Evolutionary conservation across 2,329 filamentous ascomycete species (phyloP).

Genomic region (Fusarium paranaense): DNA sequence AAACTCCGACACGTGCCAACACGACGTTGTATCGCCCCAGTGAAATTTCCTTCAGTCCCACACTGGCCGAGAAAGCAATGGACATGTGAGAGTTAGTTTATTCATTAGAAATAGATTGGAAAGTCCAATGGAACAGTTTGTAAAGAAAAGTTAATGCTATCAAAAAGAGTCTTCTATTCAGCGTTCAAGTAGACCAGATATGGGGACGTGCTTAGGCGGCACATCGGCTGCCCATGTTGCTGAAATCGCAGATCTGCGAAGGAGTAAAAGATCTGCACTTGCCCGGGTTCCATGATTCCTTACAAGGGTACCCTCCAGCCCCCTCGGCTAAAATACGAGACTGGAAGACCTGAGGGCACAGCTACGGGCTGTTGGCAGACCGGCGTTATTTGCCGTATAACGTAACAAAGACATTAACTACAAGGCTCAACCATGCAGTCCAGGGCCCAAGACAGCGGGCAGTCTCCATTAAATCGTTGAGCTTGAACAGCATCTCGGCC

Average conservation of each 20-base stretch:
- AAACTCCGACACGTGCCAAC: not conserved
- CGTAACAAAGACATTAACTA: too few relatives aligned
- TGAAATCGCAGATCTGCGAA: not conserved
- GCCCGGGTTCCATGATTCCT: not conserved
- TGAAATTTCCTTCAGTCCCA: not conserved
- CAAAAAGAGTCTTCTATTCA: not conserved
- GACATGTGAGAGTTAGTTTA: not conserved
- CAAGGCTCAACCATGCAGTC: not conserved
- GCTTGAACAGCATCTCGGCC: not conserved
- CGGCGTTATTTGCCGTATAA: not conserved
- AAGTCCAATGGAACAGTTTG: not conserved
- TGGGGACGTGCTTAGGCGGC: not conserved
- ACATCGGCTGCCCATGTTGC: not conserved
- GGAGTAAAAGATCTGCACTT: not conserved
- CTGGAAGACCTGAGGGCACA: not conserved
- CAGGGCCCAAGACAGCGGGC: not conserved
- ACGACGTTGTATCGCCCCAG: not conserved
- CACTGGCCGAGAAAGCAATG: not conserved
- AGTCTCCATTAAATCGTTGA: not conserved
- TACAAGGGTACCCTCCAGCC: not conserved
- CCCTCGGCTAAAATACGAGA: not conserved
- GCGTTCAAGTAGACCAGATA: not conserved
- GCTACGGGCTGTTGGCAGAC: not conserved
- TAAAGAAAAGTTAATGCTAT: not conserved
- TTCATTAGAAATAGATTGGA: too few relatives aligned